A percentile compares a stretch with the other conserved stretches of the same genome.
Evolutionary conservation across 208 protist genomes (phyloP).

Genomic region (Acanthamoeba quina): DNA sequence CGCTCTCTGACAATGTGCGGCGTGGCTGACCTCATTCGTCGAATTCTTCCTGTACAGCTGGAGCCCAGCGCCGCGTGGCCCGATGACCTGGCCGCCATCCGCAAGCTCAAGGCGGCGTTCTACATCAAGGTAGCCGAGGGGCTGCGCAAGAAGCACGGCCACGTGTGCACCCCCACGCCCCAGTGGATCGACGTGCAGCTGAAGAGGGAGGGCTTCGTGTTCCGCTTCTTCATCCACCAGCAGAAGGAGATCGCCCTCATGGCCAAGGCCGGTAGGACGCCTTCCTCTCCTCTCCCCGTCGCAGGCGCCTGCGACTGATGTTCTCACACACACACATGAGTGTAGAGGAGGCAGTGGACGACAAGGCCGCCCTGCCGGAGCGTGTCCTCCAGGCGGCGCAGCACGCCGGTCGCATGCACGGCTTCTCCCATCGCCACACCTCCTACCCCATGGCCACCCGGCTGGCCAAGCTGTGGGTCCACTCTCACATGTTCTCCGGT

Average conservation of each 20-base stretch:
- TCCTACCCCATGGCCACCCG: slow-evolving; percentile 1
- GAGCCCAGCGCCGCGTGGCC: slow-evolving; percentile 41
- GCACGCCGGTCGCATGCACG: slow-evolving; percentile 44
- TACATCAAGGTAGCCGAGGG: slow-evolving; percentile 49
- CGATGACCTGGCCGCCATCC: slow-evolving; percentile 49
- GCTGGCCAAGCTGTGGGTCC: too few species aligned
- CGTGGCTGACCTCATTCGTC: not conserved
- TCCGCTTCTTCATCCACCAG: slow-evolving; percentile 64
- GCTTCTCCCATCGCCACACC: slow-evolving; percentile 20
- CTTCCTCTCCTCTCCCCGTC: too few species aligned
- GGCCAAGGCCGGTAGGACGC: not conserved
- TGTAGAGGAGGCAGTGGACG: not conserved
- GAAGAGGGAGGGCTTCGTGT: slow-evolving; percentile 59
- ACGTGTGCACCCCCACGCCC: slow-evolving; percentile 43
- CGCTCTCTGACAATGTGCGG: not conserved
- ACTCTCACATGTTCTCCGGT: too few species aligned
- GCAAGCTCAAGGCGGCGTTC: slow-evolving; percentile 56
- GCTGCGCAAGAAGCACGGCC: not conserved
- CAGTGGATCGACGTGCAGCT: slow-evolving; percentile 46
- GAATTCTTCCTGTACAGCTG: not conserved
- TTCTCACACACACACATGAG: not conserved
- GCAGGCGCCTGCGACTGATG: not conserved
- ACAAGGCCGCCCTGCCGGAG: not conserved
- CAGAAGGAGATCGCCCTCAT: slow-evolving; percentile 13
- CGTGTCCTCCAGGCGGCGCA: not conserved